phyloP scores from a whole-genome alignment of 176 grass and related monocot genomes.

The Phragmites australis region DNA sequence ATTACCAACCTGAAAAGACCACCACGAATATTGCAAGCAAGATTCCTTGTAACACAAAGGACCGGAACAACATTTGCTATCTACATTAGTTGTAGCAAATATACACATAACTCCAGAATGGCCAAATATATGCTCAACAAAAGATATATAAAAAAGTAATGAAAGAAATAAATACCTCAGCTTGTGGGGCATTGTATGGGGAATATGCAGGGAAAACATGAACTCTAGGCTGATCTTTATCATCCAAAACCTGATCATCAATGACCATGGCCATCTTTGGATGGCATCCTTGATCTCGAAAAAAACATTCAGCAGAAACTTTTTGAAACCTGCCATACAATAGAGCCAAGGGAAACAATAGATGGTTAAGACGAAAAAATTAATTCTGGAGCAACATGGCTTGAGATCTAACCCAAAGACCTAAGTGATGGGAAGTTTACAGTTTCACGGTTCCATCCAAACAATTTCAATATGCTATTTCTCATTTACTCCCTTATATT shows the following conservation, averaged over 20 bases:
- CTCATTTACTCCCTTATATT: not conserved
- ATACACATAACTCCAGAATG: constrained; percentile 13
- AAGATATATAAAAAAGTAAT: constrained; percentile 29
- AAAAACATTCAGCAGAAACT: constrained; percentile 91
- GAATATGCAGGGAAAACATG: constrained; percentile 94
- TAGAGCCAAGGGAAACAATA: not conserved
- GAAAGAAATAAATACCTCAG: constrained; percentile 65
- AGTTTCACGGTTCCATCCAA: constrained; percentile 17
- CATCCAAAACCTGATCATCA: constrained; percentile 97
- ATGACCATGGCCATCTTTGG: constrained; percentile 99
- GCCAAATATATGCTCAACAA: constrained; percentile 22
- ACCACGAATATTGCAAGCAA: constrained; percentile 95
- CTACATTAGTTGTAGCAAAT: constrained; percentile 50
- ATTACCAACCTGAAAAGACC: constrained; percentile 92
- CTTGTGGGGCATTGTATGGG: constrained; percentile 94
- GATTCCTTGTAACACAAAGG: constrained; percentile 97
- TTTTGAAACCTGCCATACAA: constrained; percentile 57
- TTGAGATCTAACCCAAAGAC: not conserved
- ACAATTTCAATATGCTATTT: not conserved
- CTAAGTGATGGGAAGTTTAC: not conserved
- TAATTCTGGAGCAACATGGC: not conserved
- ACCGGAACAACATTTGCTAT: constrained; percentile 85
- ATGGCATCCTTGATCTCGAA: constrained; percentile 77
- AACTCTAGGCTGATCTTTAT: constrained; percentile 93
- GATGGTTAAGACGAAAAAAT: not conserved